Base-by-base conservation (phyloP, 2,329 filamentous ascomycete species). In the Fonsecaea erecta region DNA sequence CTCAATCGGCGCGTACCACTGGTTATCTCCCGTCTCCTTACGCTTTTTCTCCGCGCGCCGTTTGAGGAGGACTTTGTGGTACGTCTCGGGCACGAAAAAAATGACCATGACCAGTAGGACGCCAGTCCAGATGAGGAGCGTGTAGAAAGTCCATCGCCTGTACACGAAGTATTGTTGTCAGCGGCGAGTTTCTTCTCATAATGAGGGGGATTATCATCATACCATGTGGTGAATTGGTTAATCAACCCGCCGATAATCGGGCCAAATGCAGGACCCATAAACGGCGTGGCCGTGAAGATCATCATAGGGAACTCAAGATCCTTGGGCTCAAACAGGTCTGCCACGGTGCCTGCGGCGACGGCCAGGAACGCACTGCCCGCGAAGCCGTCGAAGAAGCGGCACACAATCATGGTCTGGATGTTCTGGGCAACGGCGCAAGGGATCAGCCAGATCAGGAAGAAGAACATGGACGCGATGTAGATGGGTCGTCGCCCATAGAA, bases 401-500 rank as follows among this genome's bases (percentile, higher is more conserved):
- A 83, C 12, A 96, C 80, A 54, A 97, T 79, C 81, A 96, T 86
- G 4, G 92, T 95, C 69, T 86, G 79, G n/a, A 93, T 90, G 73
- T 95, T 95, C 60, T 82, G 81, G 18, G 91, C 90, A n/a, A 94
- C 87, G 0, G 92, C 92, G 69, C 89, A 91, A 0, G 92, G 92
- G 55, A 96, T 86, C 63, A 95, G 79, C 85, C 90, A 96, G 68
- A 96, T 85, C 52, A 93, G 72, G 75, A 93, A 96, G 70, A 90
- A 83, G 2, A 82, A 75, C 77, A 93, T 94, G 0, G 91, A 89
- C 28, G 82, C 79, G 40, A 96, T 82, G 75, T 96, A 97, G 73
- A 96, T 91, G 30, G 89, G 89, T 59, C 91, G 82, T n/a, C 92
- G 86, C 51, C 93, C 93, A 76, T 92, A 96, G 76, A 96, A 95